phyloP scores from a whole-genome alignment of 108 stramenopile genomes.

The Cyclotella sp. region DNA sequence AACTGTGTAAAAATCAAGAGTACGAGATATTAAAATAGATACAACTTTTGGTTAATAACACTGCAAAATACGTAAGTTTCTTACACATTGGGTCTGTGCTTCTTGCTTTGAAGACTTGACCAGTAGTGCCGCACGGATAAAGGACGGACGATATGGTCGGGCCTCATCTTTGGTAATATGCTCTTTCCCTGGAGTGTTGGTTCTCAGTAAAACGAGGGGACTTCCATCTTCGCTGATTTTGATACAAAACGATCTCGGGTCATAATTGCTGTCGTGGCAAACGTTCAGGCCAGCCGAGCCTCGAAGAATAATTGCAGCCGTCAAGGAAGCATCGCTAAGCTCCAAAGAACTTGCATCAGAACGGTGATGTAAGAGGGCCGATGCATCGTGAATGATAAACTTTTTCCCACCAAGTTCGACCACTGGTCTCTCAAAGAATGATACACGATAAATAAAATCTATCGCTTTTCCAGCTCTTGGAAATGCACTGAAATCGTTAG shows the following conservation, averaged over 20 bases:
- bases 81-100: slow-evolving; percentile 69
- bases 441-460: slow-evolving; percentile 82
- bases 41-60: background rate
- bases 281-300: slow-evolving; percentile 54
- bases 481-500: slow-evolving; percentile 68
- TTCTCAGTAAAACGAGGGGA: slow-evolving; percentile 40
- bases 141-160: slow-evolving; percentile 78
- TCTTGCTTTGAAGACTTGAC: slow-evolving; percentile 78
- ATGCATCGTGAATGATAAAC: slow-evolving; percentile 77
- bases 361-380: slow-evolving; percentile 55
- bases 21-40: too few relatives aligned
- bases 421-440: slow-evolving; percentile 75
- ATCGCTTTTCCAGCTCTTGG: slow-evolving; percentile 81
- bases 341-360: slow-evolving; percentile 84
- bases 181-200: slow-evolving; percentile 24
- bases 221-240: slow-evolving; percentile 47
- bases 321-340: slow-evolving; percentile 79
- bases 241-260: slow-evolving; percentile 27
- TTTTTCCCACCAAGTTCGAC: slow-evolving; percentile 75
- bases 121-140: slow-evolving; percentile 81
- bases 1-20: slow-evolving; percentile 20
- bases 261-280: slow-evolving; percentile 2
- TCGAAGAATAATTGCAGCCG: slow-evolving; percentile 61
- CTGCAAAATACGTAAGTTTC: background rate
- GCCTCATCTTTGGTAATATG: slow-evolving; percentile 53